Conservation (phyloP, 1,284 basidiomycete species). For the Rhodotorula sp. region DNA sequence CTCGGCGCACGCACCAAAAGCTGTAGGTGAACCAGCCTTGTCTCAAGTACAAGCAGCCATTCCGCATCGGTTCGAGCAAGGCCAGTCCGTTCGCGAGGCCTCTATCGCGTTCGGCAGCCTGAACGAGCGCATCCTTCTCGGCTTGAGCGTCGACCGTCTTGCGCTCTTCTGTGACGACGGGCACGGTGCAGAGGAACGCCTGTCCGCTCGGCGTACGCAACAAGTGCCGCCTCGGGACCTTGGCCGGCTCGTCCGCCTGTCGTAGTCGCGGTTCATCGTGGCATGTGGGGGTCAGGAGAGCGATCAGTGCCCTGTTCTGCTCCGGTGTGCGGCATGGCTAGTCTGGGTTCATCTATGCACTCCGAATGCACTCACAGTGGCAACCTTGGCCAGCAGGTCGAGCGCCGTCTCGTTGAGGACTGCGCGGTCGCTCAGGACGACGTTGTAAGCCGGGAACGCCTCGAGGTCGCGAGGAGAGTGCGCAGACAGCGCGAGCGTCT, state of each 20-base stretch:
- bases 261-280: not conserved
- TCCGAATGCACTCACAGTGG: not conserved
- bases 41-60: constrained; percentile 51
- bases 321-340: too few relatives aligned
- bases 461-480: constrained; percentile 42
- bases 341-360: too few relatives aligned
- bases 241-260: not conserved
- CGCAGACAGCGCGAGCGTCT: constrained; percentile 32
- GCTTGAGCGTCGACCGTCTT: not conserved
- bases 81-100: constrained; percentile 40
- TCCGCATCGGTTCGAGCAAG: constrained; percentile 52
- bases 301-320: too few relatives aligned
- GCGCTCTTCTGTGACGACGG: constrained; percentile 16
- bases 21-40: constrained; percentile 89
- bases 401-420: constrained; percentile 38
- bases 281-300: not conserved
- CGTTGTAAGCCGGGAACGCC: constrained; percentile 35
- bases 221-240: constrained; percentile 23
- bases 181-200: constrained; percentile 43
- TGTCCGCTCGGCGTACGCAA: constrained; percentile 37
- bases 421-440: constrained; percentile 28
- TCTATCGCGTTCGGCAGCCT: constrained; percentile 27
- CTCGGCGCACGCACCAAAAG: constrained; percentile 73
- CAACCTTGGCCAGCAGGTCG: constrained; percentile 15
- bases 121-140: constrained; percentile 22